Percentiles rank a stretch among this genome's conserved stretches.
Conservation (phyloP, 164 flowering plant genomes). For the Nymphaea thermarum region DNA sequence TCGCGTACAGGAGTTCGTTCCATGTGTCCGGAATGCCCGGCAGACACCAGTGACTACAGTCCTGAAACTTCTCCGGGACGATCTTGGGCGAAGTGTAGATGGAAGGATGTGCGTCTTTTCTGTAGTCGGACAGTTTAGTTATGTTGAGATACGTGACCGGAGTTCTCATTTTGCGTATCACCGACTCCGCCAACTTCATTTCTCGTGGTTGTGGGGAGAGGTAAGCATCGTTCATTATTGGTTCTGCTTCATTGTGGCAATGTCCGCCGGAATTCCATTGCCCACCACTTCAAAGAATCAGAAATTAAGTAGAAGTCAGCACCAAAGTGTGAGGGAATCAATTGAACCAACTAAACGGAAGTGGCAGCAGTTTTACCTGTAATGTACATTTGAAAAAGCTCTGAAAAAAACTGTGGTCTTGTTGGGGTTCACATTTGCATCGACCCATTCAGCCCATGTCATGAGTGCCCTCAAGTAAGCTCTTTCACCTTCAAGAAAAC, state of each 20-base stretch:
- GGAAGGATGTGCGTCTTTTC: slow-evolving; percentile 98
- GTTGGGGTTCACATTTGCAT: slow-evolving; percentile 49
- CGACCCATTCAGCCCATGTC: slow-evolving; percentile 96
- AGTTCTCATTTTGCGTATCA: slow-evolving; percentile 61
- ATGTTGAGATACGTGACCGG: slow-evolving; percentile 61
- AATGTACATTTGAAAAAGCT: slow-evolving; percentile 88
- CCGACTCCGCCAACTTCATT: slow-evolving; percentile 58
- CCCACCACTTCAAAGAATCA: slow-evolving; percentile 52
- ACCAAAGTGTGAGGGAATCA: neutral
- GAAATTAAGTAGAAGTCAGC: no score
- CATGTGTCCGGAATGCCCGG: slow-evolving; percentile 97
- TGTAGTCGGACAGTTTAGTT: slow-evolving; percentile 71
- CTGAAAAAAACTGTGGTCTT: slow-evolving; percentile 73
- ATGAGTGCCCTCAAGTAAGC: slow-evolving; percentile 80
- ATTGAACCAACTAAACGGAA: neutral
- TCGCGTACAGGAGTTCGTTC: slow-evolving; percentile 86
- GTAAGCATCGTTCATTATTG: slow-evolving; percentile 59
- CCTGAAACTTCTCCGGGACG: slow-evolving; percentile 58
- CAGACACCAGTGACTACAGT: slow-evolving; percentile 99
- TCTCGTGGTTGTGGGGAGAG: slow-evolving; percentile 50
- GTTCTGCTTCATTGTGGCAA: slow-evolving; percentile 72
- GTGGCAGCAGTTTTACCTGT: slow-evolving; percentile 40
- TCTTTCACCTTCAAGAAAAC: slow-evolving; percentile 56
- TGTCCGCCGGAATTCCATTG: slow-evolving; percentile 93
- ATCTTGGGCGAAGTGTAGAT: slow-evolving; percentile 45